phyloP scores from a whole-genome alignment of 306 rosid genomes.

The Vigna radiata region DNA sequence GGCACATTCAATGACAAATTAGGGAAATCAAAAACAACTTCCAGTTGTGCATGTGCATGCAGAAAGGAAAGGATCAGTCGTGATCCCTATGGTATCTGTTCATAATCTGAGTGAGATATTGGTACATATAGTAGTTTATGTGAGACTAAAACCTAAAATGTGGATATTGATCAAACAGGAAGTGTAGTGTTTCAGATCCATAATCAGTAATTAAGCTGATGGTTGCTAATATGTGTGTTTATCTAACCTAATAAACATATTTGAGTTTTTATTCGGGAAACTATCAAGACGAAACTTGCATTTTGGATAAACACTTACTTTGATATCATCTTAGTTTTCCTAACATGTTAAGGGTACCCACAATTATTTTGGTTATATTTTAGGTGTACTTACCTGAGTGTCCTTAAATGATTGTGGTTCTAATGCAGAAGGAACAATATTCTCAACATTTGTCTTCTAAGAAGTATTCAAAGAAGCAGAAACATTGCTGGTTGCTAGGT shows the following conservation, averaged over 20 bases:
- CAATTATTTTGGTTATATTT: constrained; percentile 38
- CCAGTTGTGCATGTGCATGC: constrained; percentile 28
- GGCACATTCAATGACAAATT: constrained; percentile 62
- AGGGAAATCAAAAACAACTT: constrained; percentile 41
- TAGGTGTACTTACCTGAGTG: constrained; percentile 62
- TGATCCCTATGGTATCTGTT: constrained; percentile 70
- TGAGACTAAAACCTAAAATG: constrained; percentile 58
- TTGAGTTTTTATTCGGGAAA: constrained; percentile 62
- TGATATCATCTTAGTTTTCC: not conserved
- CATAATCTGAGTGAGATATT: constrained; percentile 54
- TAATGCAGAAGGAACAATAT: constrained; percentile 74
- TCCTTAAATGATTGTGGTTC: constrained; percentile 53
- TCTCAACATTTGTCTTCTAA: not conserved
- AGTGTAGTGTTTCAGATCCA: constrained; percentile 58
- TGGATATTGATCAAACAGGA: constrained; percentile 63
- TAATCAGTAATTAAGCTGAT: constrained; percentile 12
- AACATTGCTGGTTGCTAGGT: not conserved
- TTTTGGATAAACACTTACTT: constrained; percentile 55
- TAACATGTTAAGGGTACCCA: not conserved
- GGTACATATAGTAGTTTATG: constrained; percentile 64
- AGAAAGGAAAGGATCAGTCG: constrained; percentile 51
- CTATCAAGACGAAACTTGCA: constrained; percentile 60
- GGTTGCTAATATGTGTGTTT: not conserved
- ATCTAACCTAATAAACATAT: not conserved
- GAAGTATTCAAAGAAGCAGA: not conserved